Percentiles rank a stretch among this genome's conserved stretches.
These are phyloP conservation scores for Hygrocybe punicea DNA, from an alignment of 768 basidiomycete genomes.

Conservation along the genomic window DNA sequence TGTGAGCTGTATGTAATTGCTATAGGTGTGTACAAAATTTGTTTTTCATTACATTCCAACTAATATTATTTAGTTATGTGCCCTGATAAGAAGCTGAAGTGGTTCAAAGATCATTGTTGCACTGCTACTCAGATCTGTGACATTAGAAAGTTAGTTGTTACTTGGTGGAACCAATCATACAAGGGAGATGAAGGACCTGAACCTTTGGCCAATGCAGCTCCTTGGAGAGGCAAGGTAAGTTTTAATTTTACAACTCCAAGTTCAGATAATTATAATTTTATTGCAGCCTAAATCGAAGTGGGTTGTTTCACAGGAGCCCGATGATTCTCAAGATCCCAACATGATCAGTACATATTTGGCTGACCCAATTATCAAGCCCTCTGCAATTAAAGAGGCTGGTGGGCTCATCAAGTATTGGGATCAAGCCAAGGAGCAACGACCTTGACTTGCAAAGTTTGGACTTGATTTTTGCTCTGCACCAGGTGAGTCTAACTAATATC, in stretches of 20 bases:
- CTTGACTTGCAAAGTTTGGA: neutral
- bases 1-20: neutral
- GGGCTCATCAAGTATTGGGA: neutral
- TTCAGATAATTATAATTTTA: neutral
- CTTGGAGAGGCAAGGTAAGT: neutral
- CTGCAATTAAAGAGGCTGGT: neutral
- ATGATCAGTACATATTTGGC: neutral
- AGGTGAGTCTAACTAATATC: neutral
- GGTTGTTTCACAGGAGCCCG: neutral
- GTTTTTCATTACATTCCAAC: neutral
- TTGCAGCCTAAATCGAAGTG: neutral
- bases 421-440: neutral
- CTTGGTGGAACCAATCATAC: neutral
- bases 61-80: neutral
- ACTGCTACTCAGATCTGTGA: neutral
- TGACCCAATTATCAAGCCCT: neutral
- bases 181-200: neutral
- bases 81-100: neutral
- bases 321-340: neutral
- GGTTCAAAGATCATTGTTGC: neutral
- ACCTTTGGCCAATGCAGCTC: neutral
- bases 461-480: neutral
- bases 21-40: neutral
- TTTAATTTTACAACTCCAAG: neutral
- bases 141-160: neutral